Conservation (phyloP, 2,329 filamentous ascomycete species). For the Colletotrichum echinochloae region DNA sequence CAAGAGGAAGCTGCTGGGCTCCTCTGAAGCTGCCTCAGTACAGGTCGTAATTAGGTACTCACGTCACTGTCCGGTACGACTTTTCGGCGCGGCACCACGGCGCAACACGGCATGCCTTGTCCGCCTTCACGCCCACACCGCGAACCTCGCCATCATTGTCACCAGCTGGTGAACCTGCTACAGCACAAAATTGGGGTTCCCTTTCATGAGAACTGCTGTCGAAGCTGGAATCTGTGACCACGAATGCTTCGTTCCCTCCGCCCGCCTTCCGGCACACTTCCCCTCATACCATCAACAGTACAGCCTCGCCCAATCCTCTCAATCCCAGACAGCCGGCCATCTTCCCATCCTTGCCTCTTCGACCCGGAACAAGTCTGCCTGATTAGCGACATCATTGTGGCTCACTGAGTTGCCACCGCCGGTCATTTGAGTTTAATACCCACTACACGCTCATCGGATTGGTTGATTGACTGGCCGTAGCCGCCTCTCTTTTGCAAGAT, state of each 20-base stretch:
- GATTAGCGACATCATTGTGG: neutral
- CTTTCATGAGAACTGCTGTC: neutral
- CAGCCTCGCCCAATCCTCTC: neutral
- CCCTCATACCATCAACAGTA: neutral
- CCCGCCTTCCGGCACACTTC: neutral
- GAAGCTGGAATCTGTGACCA: slow-evolving; percentile 3
- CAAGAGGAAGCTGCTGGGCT: slow-evolving; percentile 9
- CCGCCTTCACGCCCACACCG: neutral
- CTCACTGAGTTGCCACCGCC: neutral
- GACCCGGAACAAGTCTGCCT: neutral
- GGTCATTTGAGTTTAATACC: neutral
- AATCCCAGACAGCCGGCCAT: too few species aligned
- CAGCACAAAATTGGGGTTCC: neutral
- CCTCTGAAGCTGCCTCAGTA: slow-evolving; percentile 3
- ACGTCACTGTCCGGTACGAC: slow-evolving; percentile 20
- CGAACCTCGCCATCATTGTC: neutral
- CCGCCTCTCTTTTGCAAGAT: slow-evolving; percentile 16
- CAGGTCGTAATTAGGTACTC: neutral
- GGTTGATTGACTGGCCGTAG: neutral
- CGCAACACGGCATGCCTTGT: slow-evolving; percentile 5
- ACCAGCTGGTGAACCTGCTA: neutral
- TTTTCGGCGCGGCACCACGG: slow-evolving; percentile 17
- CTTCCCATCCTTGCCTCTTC: neutral
- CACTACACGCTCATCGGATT: neutral
- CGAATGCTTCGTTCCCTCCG: neutral